These are phyloP conservation scores for Epichloe sibirici DNA, from an alignment of 2,329 filamentous ascomycete species.

Conservation along the genomic window DNA sequence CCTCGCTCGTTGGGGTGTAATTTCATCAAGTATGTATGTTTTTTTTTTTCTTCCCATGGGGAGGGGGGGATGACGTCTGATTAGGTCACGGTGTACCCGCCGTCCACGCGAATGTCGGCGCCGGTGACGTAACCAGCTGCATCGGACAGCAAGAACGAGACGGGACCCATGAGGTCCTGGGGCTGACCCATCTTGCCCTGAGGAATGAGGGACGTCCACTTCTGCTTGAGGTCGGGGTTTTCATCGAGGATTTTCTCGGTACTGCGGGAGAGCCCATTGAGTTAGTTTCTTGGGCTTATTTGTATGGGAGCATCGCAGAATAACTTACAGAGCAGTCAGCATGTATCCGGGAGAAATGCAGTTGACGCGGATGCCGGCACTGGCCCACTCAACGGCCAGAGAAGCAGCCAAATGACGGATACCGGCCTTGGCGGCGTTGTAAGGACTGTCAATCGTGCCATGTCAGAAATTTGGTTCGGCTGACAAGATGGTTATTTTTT, in stretches of 20 bases:
- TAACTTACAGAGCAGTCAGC: conserved; percentile 75
- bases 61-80: background rate
- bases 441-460: conserved; percentile 41
- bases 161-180: conserved; percentile 85
- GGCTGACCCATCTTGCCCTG: conserved; percentile 88
- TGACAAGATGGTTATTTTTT: background rate
- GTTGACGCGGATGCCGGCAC: conserved; percentile 80
- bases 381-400: conserved; percentile 88
- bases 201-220: conserved; percentile 88
- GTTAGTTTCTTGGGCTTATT: background rate
- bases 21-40: background rate
- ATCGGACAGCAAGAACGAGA: conserved; percentile 74
- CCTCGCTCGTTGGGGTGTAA: background rate
- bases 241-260: conserved; percentile 91
- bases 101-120: conserved; percentile 71
- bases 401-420: conserved; percentile 79
- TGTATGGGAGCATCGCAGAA: conserved; percentile 1
- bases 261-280: conserved; percentile 27
- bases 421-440: conserved; percentile 88
- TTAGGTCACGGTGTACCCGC: conserved; percentile 76
- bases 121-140: conserved; percentile 61
- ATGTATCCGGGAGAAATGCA: conserved; percentile 95
- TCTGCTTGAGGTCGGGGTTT: conserved; percentile 76
- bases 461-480: conserved; percentile 5
- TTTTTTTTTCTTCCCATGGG: too few relatives aligned